These are phyloP conservation scores for Anastatica hierochuntica DNA, from an alignment of 345 rosid species.

Conservation along the genomic window DNA sequence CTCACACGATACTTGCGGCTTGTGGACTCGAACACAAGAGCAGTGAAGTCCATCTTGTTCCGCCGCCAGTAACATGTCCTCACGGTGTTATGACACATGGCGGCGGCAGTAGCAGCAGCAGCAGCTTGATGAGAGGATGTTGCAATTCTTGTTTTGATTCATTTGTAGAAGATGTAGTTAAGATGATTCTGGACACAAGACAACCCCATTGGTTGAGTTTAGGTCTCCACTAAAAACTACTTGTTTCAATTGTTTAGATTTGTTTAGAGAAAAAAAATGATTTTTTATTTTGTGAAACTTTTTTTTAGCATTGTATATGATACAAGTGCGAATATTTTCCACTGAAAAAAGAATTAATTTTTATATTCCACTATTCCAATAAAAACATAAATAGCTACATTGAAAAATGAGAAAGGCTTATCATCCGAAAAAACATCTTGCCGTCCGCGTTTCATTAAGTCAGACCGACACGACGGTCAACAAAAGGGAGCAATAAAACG, in stretches of 20 bases:
- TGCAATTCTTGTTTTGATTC: constrained; percentile 84
- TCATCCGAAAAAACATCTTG: too few species aligned
- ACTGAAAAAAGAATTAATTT: too few species aligned
- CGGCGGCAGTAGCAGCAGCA: constrained; percentile 32
- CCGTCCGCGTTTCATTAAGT: too few species aligned
- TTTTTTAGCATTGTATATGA: too few species aligned
- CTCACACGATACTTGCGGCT: constrained; percentile 70
- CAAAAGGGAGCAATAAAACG: background rate
- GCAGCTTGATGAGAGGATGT: constrained; percentile 64
- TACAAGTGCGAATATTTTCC: too few species aligned
- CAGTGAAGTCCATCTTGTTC: constrained; percentile 47
- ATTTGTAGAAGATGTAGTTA: constrained; percentile 71
- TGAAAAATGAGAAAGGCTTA: too few species aligned
- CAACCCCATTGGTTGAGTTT: constrained; percentile 69
- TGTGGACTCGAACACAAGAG: constrained; percentile 72
- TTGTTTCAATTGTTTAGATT: constrained; percentile 13
- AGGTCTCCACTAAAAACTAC: constrained; percentile 46
- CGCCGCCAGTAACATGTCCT: constrained; percentile 44
- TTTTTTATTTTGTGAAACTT: too few species aligned
- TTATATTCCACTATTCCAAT: too few species aligned
- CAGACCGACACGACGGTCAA: too few species aligned
- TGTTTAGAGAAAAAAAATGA: background rate
- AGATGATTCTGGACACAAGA: constrained; percentile 65
- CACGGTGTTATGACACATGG: constrained; percentile 37
- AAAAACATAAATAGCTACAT: too few species aligned